Conservation (phyloP, 257 asterid genomes). For the Salvia hispanica region DNA sequence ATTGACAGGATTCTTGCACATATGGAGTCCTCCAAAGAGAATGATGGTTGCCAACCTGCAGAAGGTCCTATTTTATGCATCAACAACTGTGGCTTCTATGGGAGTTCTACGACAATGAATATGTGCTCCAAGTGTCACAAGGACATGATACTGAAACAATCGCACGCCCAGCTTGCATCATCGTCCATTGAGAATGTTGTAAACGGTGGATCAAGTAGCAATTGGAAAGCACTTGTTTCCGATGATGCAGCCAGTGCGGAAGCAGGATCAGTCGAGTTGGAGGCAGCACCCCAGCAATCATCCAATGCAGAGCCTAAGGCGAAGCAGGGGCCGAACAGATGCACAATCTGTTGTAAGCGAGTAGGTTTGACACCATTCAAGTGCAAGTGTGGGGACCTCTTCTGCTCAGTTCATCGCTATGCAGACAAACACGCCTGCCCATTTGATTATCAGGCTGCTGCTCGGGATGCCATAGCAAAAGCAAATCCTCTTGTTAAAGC, state of each 20-base stretch:
- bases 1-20: conserved; percentile 25
- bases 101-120: conserved; percentile 62
- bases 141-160: conserved; percentile 48
- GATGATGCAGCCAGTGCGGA: conserved; percentile 25
- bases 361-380: conserved; percentile 57
- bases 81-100: conserved; percentile 67
- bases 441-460: conserved; percentile 55
- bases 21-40: conserved; percentile 63
- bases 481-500: conserved; percentile 62
- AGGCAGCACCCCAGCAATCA: conserved; percentile 35
- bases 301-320: conserved; percentile 39
- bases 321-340: conserved; percentile 54
- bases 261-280: conserved; percentile 32
- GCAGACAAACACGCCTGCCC: conserved; percentile 58
- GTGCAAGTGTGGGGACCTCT: conserved; percentile 61
- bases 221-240: conserved; percentile 31
- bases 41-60: conserved; percentile 56
- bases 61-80: conserved; percentile 63
- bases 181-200: conserved; percentile 57
- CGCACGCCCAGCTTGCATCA: conserved; percentile 50
- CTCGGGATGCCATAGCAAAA: conserved; percentile 56
- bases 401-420: conserved; percentile 56
- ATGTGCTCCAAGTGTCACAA: conserved; percentile 71
- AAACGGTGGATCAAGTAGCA: conserved; percentile 42
- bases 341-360: conserved; percentile 55